Base-by-base conservation (phyloP, 208 protist species). In the Trypanosoma melophagium region DNA sequence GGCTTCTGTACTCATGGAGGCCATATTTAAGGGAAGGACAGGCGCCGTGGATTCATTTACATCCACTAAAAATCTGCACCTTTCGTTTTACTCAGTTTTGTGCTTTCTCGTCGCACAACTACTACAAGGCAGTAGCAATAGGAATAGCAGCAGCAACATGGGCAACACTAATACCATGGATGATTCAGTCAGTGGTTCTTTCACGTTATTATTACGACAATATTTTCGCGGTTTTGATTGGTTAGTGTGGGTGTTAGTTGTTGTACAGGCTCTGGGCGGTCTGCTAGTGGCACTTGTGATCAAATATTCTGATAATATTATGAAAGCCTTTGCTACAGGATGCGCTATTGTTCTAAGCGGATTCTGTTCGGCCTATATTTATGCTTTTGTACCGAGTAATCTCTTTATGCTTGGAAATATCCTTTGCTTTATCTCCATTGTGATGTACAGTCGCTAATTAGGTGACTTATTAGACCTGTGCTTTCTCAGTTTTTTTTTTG, bases 281-380 rank as follows among this genome's bases (percentile, higher is more conserved):
- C 60, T 94, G 13, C 35, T 94, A 9, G 79, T 94, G 14, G 86
- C 83, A 2, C 16, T 91, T 31, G 82, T 90, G 0, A 59, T 94
- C 44, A 74, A 81, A 49, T 84, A 94, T 75, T 76, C 83, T 16
- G 79, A 89, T 77, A 91, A 87, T 76, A 90, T 94, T 14, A 65
- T 91, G 24, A 91, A 91, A 62, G 66, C 77, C 0, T 91, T 94
- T 69, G 81, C 83, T 13, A 84, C 80, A 2, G 80, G 71, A 0
- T 60, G 76, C 8, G 45, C 81, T 0, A 89, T 89, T 50, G 62
- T 87, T 13, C 44, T 89, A 28, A 79, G 68, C 25, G 76, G 77
- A 9, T 66, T 76, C 1, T 73, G 66, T 19, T 86, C 77, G 3
- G 67, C 70, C 16, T 76, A 74, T 47, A 62, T 86, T 19, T 77